Conservation (phyloP, 257 asterid genomes). For the Lithospermum erythrorhizon region DNA sequence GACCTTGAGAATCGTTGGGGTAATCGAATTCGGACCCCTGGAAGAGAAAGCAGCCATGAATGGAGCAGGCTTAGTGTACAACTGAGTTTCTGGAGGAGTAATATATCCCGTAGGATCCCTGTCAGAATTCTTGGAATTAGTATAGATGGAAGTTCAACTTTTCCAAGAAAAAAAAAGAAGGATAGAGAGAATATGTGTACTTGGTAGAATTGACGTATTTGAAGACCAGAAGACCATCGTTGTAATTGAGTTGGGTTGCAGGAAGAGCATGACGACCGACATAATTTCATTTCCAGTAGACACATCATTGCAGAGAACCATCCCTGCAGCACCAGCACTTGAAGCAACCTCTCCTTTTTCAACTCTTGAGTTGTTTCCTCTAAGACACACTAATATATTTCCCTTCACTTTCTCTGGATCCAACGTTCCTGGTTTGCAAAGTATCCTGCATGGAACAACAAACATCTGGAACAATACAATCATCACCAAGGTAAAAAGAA, state of each 20-base stretch:
- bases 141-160: too few species aligned
- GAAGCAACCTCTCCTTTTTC: slow-evolving; percentile 31
- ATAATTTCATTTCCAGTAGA: slow-evolving; percentile 12
- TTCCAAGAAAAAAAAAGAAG: background rate
- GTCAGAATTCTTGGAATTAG: background rate
- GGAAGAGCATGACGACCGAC: slow-evolving; percentile 46
- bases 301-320: slow-evolving; percentile 40
- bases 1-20: slow-evolving; percentile 65
- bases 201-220: slow-evolving; percentile 29
- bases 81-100: slow-evolving; percentile 16
- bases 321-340: slow-evolving; percentile 53
- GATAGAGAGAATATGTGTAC: slow-evolving; percentile 5
- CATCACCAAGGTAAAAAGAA: background rate
- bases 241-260: slow-evolving; percentile 34
- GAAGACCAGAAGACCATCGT: slow-evolving; percentile 28
- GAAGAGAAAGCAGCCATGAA: slow-evolving; percentile 58
- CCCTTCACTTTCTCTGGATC: slow-evolving; percentile 42
- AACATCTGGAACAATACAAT: background rate
- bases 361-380: slow-evolving; percentile 26
- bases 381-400: slow-evolving; percentile 44
- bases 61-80: slow-evolving; percentile 43
- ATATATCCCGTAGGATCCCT: slow-evolving; percentile 42
- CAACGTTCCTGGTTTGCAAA: slow-evolving; percentile 27
- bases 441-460: slow-evolving; percentile 19
- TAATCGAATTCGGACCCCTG: slow-evolving; percentile 46